phyloP scores from a whole-genome alignment of 1,284 basidiomycete genomes.

The Fomes fomentarius region DNA sequence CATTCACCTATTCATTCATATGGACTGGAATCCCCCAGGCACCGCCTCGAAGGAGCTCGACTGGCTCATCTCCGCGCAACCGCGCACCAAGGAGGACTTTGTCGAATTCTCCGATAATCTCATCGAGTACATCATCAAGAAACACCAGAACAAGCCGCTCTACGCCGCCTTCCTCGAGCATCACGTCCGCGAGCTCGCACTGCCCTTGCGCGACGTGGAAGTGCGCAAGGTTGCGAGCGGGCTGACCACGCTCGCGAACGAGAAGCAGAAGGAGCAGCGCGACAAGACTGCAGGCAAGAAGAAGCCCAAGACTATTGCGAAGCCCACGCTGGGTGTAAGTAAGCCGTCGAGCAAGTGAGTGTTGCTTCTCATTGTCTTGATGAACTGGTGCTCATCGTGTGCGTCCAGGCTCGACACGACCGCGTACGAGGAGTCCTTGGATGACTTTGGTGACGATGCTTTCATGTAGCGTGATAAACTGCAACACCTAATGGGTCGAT shows the following conservation, averaged over 20 bases:
- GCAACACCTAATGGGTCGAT: neutral
- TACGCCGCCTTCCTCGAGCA: slow-evolving; percentile 84
- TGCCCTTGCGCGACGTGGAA: slow-evolving; percentile 84
- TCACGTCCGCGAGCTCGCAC: slow-evolving; percentile 73
- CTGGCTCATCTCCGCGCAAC: slow-evolving; percentile 70
- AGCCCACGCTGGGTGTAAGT: slow-evolving; percentile 74
- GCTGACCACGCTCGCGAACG: slow-evolving; percentile 86
- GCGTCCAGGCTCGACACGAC: slow-evolving; percentile 68
- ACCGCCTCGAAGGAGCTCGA: slow-evolving; percentile 72
- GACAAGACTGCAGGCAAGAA: slow-evolving; percentile 90
- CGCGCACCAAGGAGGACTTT: slow-evolving; percentile 88
- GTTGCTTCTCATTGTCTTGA: neutral
- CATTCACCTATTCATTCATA: no score
- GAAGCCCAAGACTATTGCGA: slow-evolving; percentile 75
- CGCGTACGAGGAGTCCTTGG: slow-evolving; percentile 84
- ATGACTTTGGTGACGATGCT: slow-evolving; percentile 80
- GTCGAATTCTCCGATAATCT: slow-evolving; percentile 71
- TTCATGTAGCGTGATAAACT: slow-evolving; percentile 63
- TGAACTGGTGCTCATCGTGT: neutral
- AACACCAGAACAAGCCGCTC: slow-evolving; percentile 79
- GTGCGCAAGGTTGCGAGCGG: slow-evolving; percentile 84
- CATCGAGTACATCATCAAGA: slow-evolving; percentile 73
- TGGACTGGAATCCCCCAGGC: no score
- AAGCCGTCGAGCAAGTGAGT: slow-evolving; percentile 68
- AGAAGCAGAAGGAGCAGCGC: slow-evolving; percentile 89